Conservation (phyloP, 805 yeast genomes). For the Lachancea meyersii region DNA sequence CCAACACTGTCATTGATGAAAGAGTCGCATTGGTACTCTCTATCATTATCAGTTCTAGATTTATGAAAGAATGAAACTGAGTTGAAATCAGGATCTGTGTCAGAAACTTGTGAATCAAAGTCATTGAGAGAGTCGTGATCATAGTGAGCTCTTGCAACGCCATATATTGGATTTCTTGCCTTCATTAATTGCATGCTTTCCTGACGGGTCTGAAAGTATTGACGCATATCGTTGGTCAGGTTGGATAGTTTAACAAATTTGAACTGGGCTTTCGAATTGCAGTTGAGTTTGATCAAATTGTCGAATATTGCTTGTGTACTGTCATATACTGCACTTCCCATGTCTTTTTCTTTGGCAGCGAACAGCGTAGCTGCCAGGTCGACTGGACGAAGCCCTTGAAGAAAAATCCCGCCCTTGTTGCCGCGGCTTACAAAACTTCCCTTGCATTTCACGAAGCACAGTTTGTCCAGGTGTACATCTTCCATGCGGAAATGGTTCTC, state of each 20-base stretch:
- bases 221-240: slow-evolving; percentile 11
- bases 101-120: slow-evolving; percentile 13
- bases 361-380: slow-evolving; percentile 4
- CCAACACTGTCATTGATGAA: neutral
- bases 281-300: slow-evolving; percentile 16
- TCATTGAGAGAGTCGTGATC: slow-evolving; percentile 12
- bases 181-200: slow-evolving; percentile 1
- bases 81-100: neutral
- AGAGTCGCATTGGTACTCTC: slow-evolving; percentile 1
- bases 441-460: slow-evolving; percentile 20
- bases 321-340: neutral
- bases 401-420: slow-evolving; percentile 6
- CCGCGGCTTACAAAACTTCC: slow-evolving; percentile 10
- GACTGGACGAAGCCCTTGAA: slow-evolving; percentile 6
- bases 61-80: neutral
- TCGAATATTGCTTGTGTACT: slow-evolving; percentile 13
- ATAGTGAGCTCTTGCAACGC: slow-evolving; percentile 1
- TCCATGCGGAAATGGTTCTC: slow-evolving; percentile 8
- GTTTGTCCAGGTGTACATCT: slow-evolving; percentile 16
- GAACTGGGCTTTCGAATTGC: slow-evolving; percentile 12
- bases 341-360: neutral
- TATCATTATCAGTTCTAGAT: neutral
- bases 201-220: slow-evolving; percentile 14
- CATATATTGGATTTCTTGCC: slow-evolving; percentile 16
- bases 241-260: slow-evolving; percentile 17